Evolutionary conservation across 2,329 filamentous ascomycete genomes (phyloP).

Genomic region (Rhexocercosporidium sp.): DNA sequence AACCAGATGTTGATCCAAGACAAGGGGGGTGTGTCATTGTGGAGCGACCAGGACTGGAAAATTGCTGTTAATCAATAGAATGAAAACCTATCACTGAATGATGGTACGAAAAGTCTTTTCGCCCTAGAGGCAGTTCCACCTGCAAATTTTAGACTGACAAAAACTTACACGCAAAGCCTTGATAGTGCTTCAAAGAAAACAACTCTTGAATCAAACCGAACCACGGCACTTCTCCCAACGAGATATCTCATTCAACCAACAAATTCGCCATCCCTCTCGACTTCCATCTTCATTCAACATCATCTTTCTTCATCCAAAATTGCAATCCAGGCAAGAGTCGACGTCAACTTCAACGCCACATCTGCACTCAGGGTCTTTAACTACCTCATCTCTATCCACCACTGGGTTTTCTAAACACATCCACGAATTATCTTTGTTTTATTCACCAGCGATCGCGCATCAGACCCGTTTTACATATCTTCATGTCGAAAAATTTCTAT

Average conservation of each 20-base stretch:
- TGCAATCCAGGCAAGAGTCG: not conserved
- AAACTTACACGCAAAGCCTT: no score
- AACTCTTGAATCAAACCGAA: no score
- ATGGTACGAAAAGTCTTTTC: no score
- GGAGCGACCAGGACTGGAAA: not conserved
- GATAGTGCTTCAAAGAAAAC: no score
- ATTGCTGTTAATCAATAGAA: not conserved
- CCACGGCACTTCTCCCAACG: no score
- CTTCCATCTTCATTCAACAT: not conserved
- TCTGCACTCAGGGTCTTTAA: constrained; percentile 3
- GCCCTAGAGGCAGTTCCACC: no score
- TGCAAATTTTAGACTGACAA: no score
- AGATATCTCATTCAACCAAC: not conserved
- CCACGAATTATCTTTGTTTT: not conserved
- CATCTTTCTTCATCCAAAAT: not conserved
- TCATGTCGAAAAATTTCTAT: not conserved
- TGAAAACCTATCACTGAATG: not conserved
- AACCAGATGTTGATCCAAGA: not conserved
- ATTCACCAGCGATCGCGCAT: not conserved
- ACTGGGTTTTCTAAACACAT: not conserved
- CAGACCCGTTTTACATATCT: not conserved
- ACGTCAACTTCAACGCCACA: constrained; percentile 8
- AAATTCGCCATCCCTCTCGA: not conserved
- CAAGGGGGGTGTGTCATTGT: not conserved
- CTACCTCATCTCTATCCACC: not conserved